Evolutionary conservation across 2,329 filamentous ascomycete species (phyloP), one percentile per base, ranked within the genome.

Genomic region (Coleophoma eucalyptorum): DNA sequence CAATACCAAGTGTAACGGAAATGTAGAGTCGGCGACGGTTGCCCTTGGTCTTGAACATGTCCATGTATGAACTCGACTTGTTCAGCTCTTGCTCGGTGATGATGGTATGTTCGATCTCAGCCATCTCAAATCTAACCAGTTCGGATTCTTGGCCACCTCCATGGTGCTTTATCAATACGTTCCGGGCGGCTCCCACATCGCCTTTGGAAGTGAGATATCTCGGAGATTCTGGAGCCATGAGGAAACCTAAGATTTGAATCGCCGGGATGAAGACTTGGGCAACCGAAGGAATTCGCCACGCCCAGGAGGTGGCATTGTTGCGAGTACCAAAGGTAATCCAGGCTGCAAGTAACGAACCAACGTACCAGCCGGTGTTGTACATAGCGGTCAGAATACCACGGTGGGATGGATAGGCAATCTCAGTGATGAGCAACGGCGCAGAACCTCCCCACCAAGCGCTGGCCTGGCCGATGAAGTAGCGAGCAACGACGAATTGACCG

Each of bases 141-240:
- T 69, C 67, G 5, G 68, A 69, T 21, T 70, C 64, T 55, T 78
- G 71, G 1, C 78, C 80, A 42, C 83, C 72, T 5, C 74, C 78
- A 51, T 81, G 82, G 55, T 76, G 83, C 49, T 72, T 75, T 4
- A 71, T 72, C 40, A 85, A 69, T 1, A 76, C 73, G 3, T 71
- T 67, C 5, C 75, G 65, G 0, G 79, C 79, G 46, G 81, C 70
- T 7, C 80, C 76, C 12, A 72, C 67, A 21, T 75, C 72, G 51
- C 76, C 72, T 50, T 79, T 73, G 47, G 73, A 72, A 48, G 81
- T 78, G 20, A 84, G 70, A 80, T 80, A 84, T 43, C 81, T 67
- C 0, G 81, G 82, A 2, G 77, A 80, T 57, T 85, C 81, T 0
- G 82, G 81, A 1, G 83, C 66, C 54, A 80, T 72, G 49, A 73